Conservation (phyloP, 108 stramenopile genomes). For the Pseudonitzschia pungens region DNA sequence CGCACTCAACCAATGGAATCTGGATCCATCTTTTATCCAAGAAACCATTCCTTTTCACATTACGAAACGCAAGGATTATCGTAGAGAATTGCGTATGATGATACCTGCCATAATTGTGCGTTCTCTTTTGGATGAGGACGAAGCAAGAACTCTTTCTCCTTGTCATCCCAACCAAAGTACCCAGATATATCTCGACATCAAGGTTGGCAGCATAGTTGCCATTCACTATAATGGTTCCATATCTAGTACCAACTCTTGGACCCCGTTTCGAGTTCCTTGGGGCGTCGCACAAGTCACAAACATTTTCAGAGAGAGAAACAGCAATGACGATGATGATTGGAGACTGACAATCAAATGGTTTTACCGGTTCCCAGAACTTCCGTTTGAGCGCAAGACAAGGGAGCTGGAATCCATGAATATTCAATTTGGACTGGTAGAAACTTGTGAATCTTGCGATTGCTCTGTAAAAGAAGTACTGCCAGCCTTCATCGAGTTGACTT, state of each 20-base stretch:
- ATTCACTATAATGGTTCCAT: background rate
- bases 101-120: background rate
- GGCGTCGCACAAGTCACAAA: constrained; percentile 25
- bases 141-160: background rate
- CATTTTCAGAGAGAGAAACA: constrained; percentile 9
- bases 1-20: background rate
- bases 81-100: background rate
- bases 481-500: constrained; percentile 7
- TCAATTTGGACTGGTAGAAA: constrained; percentile 1
- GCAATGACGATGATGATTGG: constrained; percentile 5
- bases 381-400: background rate
- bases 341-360: constrained; percentile 13
- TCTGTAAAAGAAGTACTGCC: constrained; percentile 17
- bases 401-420: constrained; percentile 6
- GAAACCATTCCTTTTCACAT: background rate
- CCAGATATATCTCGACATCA: background rate
- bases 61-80: background rate
- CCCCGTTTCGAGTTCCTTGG: constrained; percentile 18
- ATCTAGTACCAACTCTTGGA: constrained; percentile 4
- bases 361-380: constrained; percentile 15
- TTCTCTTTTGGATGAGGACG: constrained; percentile 2
- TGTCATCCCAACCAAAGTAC: background rate
- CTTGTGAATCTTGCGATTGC: constrained; percentile 10
- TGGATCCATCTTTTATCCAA: background rate
- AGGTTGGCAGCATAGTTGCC: constrained; percentile 16